These are phyloP conservation scores for Cucurbitaria berberidis DNA, from an alignment of 2,329 filamentous ascomycete species.

Conservation along the genomic window DNA sequence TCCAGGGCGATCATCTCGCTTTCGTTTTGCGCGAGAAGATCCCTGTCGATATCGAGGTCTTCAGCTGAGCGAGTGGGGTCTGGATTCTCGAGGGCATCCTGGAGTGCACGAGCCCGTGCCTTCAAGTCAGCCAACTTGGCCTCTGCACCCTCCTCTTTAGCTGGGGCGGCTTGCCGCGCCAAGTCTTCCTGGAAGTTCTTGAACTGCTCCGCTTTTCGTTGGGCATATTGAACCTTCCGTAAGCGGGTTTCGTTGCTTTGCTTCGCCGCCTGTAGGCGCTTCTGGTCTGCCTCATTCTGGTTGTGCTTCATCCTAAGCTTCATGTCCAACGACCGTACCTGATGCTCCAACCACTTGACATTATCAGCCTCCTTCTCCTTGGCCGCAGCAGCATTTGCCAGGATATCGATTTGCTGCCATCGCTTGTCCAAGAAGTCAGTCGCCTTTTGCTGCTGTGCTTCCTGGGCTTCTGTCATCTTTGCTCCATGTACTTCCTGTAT, in stretches of 20 bases:
- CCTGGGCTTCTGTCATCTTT: slow-evolving; percentile 20
- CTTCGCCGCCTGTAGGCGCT: slow-evolving; percentile 29
- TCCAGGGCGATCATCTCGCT: slow-evolving; percentile 27
- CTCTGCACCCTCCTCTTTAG: slow-evolving; percentile 28
- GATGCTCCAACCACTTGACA: slow-evolving; percentile 33
- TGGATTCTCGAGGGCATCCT: slow-evolving; percentile 21
- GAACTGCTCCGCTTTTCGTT: slow-evolving; percentile 32
- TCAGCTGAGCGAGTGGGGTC: slow-evolving; percentile 17
- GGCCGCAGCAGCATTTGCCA: slow-evolving; percentile 23
- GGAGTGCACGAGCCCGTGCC: slow-evolving; percentile 11
- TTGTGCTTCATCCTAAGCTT: slow-evolving; percentile 37
- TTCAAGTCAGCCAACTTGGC: slow-evolving; percentile 23
- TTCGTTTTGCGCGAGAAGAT: slow-evolving; percentile 15
- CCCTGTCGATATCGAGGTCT: slow-evolving; percentile 17
- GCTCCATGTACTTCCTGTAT: slow-evolving; percentile 53
- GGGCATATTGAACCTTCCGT: slow-evolving; percentile 28
- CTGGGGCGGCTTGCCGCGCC: slow-evolving; percentile 19
- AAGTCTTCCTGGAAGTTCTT: slow-evolving; percentile 25
- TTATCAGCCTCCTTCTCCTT: slow-evolving; percentile 24
- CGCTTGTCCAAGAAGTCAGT: slow-evolving; percentile 25
- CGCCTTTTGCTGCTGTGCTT: slow-evolving; percentile 23
- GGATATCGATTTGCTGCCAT: slow-evolving; percentile 31
- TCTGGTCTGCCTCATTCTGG: slow-evolving; percentile 34
- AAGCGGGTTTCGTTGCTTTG: slow-evolving; percentile 32
- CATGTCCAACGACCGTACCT: slow-evolving; percentile 27